A percentile compares a stretch with the other conserved stretches of the same genome.
phyloP scores from a whole-genome alignment of 257 asterid species.

The Perilla frutescens region DNA sequence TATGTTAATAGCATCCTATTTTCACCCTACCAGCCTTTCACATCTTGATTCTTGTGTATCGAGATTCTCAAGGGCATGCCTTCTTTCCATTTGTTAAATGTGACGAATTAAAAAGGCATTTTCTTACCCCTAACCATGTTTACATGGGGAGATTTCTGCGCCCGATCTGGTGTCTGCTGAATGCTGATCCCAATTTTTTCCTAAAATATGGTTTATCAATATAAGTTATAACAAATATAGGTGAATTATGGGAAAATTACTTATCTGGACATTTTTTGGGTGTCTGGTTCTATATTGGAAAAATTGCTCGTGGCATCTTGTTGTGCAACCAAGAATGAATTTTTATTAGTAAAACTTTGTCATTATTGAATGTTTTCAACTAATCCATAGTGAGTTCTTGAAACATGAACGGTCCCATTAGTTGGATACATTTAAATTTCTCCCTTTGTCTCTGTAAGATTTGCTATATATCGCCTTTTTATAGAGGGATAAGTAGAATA shows the following conservation, averaged over 20 bases:
- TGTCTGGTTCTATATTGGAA: background rate
- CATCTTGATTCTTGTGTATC: background rate
- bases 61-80: background rate
- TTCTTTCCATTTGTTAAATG: slow-evolving; percentile 25
- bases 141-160: background rate
- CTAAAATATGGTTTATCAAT: background rate
- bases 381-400: background rate
- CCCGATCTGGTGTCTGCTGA: background rate
- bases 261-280: background rate
- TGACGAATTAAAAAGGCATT: background rate
- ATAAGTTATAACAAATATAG: background rate
- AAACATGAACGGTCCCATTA: slow-evolving; percentile 3
- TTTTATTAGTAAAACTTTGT: background rate
- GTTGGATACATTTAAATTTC: background rate
- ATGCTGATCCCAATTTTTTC: background rate
- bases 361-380: background rate
- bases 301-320: background rate
- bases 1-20: background rate
- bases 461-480: background rate
- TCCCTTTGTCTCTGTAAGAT: background rate
- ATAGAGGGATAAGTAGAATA: background rate
- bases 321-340: background rate
- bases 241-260: background rate
- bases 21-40: background rate
- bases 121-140: background rate